A percentile compares a stretch with the other conserved stretches of the same genome.
These are phyloP conservation scores for Lentinula lateritia DNA, from an alignment of 768 basidiomycete species.

Conservation along the genomic window DNA sequence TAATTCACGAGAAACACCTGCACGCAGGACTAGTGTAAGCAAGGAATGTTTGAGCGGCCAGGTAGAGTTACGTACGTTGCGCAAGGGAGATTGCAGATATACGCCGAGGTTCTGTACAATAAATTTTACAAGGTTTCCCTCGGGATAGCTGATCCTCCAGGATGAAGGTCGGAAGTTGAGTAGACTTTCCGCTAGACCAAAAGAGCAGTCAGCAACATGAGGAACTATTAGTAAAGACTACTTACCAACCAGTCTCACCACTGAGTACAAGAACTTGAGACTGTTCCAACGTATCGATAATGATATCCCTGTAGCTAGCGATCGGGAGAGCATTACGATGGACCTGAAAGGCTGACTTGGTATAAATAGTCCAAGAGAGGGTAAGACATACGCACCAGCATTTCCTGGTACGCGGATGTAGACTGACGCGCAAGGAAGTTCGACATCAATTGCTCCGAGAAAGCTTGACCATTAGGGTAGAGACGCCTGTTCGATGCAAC, in stretches of 20 bases:
- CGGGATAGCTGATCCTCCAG: conserved; percentile 82
- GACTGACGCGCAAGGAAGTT: conserved; percentile 59
- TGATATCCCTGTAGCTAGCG: conserved; percentile 70
- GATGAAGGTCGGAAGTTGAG: conserved; percentile 91
- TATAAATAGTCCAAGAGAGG: not conserved
- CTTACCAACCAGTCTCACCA: conserved; percentile 39
- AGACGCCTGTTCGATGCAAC: not conserved
- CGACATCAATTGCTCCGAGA: conserved; percentile 47
- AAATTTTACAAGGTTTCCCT: conserved; percentile 84
- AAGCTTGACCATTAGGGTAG: not conserved
- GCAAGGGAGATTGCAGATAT: conserved; percentile 96
- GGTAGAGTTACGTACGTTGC: conserved; percentile 44
- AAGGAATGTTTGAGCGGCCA: not conserved
- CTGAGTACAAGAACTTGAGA: conserved; percentile 85
- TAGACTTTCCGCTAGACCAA: conserved; percentile 80
- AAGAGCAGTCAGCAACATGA: conserved; percentile 5
- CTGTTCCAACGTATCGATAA: conserved; percentile 60
- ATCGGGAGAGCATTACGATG: conserved; percentile 84
- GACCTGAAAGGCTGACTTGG: conserved; percentile 29
- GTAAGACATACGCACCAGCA: conserved; percentile 57
- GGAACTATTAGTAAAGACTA: conserved; percentile 5
- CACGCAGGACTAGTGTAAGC: not conserved
- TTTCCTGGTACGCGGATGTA: conserved; percentile 71
- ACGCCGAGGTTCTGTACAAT: conserved; percentile 91
- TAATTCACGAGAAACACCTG: conserved; percentile 80